Conservation (phyloP, 2,329 filamentous ascomycete species). For the Botrytis aclada region DNA sequence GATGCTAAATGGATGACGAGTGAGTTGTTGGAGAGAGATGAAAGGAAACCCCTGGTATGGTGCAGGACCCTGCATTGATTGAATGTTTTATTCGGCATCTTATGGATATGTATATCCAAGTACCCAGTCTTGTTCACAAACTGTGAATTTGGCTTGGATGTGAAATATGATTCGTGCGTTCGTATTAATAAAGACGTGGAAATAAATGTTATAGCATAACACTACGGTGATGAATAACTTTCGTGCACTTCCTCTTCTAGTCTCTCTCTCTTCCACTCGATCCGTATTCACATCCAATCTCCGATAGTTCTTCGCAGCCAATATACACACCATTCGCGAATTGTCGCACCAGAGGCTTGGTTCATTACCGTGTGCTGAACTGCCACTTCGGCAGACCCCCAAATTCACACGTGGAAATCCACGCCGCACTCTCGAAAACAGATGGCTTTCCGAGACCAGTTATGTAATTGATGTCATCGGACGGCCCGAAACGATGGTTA, state of each 20-base stretch:
- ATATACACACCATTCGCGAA: background rate
- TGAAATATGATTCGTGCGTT: background rate
- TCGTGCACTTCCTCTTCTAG: background rate
- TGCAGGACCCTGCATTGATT: slow-evolving; percentile 14
- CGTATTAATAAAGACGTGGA: background rate
- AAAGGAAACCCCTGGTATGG: slow-evolving; percentile 4
- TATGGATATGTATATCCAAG: background rate
- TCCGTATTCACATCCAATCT: background rate
- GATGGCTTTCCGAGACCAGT: background rate
- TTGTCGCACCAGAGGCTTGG: background rate
- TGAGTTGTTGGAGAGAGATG: background rate
- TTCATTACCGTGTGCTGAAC: background rate
- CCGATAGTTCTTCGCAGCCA: background rate
- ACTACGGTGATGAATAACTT: background rate
- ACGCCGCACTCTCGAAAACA: background rate
- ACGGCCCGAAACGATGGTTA: background rate
- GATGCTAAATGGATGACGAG: background rate
- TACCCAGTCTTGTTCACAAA: background rate
- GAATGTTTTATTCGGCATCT: background rate
- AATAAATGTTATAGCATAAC: background rate
- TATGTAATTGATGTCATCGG: slow-evolving; percentile 1
- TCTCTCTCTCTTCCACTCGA: background rate
- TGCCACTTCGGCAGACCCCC: background rate
- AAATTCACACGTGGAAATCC: background rate
- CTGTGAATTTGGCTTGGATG: background rate